Evolutionary conservation across 805 yeast species (phyloP).

Genomic region (Ogataea salicorniae): DNA sequence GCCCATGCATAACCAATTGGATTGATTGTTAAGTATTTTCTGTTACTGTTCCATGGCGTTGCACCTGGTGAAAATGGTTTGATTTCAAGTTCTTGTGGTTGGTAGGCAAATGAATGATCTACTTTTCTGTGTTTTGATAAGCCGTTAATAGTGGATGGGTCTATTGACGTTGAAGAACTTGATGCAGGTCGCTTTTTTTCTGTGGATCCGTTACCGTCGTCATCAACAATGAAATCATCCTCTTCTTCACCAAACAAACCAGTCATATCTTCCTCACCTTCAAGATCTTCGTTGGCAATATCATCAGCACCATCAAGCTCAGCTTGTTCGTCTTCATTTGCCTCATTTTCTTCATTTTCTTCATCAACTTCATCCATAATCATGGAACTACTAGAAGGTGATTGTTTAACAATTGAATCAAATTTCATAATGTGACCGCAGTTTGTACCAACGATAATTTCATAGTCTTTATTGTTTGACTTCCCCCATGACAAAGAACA

Average conservation of each 20-base stretch:
- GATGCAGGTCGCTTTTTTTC: constrained; percentile 15
- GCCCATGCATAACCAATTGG: constrained; percentile 78
- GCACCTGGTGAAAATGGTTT: constrained; percentile 81
- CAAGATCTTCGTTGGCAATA: constrained; percentile 14
- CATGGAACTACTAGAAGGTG: neutral
- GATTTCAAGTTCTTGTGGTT: constrained; percentile 28
- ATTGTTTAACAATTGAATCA: constrained; percentile 11
- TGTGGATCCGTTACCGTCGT: constrained; percentile 44
- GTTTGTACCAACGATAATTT: constrained; percentile 38
- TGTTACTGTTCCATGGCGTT: constrained; percentile 70
- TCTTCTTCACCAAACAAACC: constrained; percentile 35
- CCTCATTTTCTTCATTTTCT: constrained; percentile 12
- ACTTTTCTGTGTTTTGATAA: constrained; percentile 5
- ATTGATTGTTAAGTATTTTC: constrained; percentile 79
- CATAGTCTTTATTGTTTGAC: constrained; percentile 10
- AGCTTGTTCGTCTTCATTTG: constrained; percentile 10
- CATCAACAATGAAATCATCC: constrained; percentile 59
- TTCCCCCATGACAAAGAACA: constrained; percentile 32
- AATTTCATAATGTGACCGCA: constrained; percentile 35
- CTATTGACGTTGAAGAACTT: neutral
- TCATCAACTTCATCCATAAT: constrained; percentile 13
- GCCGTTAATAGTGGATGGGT: constrained; percentile 3
- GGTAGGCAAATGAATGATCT: neutral
- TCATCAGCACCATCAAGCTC: constrained; percentile 23
- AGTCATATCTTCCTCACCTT: constrained; percentile 28